Base-by-base conservation (phyloP, 331 rosid genomes). In the Acacia concinna region DNA sequence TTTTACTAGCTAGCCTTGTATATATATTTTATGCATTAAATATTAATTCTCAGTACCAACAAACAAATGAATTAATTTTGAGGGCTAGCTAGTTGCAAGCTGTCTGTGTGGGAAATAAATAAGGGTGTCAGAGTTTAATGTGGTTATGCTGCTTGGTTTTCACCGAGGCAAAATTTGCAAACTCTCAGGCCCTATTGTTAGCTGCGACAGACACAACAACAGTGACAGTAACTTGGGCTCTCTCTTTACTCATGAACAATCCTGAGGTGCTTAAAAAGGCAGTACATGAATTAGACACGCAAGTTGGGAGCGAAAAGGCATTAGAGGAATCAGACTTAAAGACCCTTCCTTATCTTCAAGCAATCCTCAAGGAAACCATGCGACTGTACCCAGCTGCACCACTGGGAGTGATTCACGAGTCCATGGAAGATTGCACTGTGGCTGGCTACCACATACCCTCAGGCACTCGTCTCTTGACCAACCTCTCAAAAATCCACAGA, bases 151-250 rank as follows among this genome's bases (percentile, higher is more conserved):
- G 9, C 49, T 5, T 18, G 21, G 10, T 5, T 20, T 49, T 20
- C 57, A 49, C 6, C 0, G 7, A 49, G 6, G 21, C 21, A 9
- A 1, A 43, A 2, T 13, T 43, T 44, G 6, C 5, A 57, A 57
- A 25, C 2, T 57, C 31, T 40, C 44, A 85, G 91, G 67, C 47
- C 2, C 40, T 88, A 8, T 73, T 91, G 18, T 0, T 81, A 28
- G 90, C 62, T 0, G 91, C 81, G 4, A 77, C 79, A 0, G 90
- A 87, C 15, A 84, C 89, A 13, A 85, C 78, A 2, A 12, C 73
- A 2, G 86, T 64, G 43, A 79, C 86, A 49, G 4, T 88, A 40
- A 83, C 81, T 3, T 86, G 94, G 91, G 85, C 83, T 5, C 30
- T 88, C 0, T 46, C 88, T 0, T 17, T 88, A 3, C 77, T 85